phyloP scores from a whole-genome alignment of 2,329 filamentous ascomycete genomes.

The Huntiella omanensis region DNA sequence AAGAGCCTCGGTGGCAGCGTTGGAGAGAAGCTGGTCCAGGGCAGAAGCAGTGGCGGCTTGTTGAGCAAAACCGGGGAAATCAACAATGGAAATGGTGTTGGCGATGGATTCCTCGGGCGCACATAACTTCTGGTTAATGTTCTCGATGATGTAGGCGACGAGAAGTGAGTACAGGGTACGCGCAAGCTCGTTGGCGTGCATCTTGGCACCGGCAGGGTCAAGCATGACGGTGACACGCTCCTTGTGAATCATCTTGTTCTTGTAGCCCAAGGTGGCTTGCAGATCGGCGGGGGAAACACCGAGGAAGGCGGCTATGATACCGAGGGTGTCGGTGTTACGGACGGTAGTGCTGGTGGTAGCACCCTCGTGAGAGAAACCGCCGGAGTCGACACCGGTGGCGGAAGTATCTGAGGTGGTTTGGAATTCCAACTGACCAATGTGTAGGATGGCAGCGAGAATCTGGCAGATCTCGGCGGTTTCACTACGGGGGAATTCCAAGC shows the following conservation, averaged over 20 bases:
- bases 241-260: conserved; percentile 88
- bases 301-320: conserved; percentile 81
- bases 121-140: conserved; percentile 75
- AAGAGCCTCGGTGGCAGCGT: conserved; percentile 76
- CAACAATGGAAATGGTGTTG: conserved; percentile 87
- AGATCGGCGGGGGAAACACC: conserved; percentile 66
- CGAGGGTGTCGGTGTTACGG: conserved; percentile 80
- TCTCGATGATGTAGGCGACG: conserved; percentile 85
- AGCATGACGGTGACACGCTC: conserved; percentile 98
- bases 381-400: conserved; percentile 70
- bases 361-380: conserved; percentile 89
- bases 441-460: conserved; percentile 80
- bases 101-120: conserved; percentile 72
- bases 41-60: conserved; percentile 65
- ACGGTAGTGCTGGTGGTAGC: conserved; percentile 70
- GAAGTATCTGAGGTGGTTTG: conserved; percentile 63
- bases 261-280: conserved; percentile 79
- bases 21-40: conserved; percentile 84
- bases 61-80: conserved; percentile 90
- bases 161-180: conserved; percentile 84
- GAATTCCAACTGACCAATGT: conserved; percentile 94
- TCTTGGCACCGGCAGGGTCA: conserved; percentile 73
- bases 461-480: conserved; percentile 97
- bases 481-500: conserved; percentile 78
- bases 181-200: conserved; percentile 85